Evolutionary conservation across 768 basidiomycete species (phyloP).

Genomic region (Peribolospora baueri): DNA sequence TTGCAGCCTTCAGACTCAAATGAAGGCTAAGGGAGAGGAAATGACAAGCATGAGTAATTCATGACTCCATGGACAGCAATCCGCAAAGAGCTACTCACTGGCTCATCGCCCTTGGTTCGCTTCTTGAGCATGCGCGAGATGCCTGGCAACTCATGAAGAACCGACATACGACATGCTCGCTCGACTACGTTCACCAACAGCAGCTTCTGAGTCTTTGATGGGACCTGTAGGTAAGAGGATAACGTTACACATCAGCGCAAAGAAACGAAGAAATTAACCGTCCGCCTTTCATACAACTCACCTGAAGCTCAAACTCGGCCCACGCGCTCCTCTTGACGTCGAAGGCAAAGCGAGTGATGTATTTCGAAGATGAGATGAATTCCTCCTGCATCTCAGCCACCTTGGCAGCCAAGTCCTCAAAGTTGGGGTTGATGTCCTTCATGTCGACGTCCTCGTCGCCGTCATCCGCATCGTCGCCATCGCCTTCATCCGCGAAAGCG

Average conservation of each 20-base stretch:
- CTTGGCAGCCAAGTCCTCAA: conserved; percentile 6
- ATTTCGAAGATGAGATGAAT: conserved; percentile 30
- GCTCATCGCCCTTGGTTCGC: conserved; percentile 28
- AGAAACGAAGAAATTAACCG: not conserved
- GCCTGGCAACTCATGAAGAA: conserved; percentile 70
- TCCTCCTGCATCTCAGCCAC: conserved; percentile 14
- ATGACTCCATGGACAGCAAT: not conserved
- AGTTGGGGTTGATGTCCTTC: not conserved
- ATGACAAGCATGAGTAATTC: not conserved
- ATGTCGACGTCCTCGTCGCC: conserved; percentile 10
- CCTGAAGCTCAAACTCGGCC: conserved; percentile 65
- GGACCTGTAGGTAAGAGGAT: conserved; percentile 34
- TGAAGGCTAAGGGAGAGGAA: conserved; percentile 21
- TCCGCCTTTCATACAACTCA: conserved; percentile 20
- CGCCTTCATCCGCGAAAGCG: conserved; percentile 26
- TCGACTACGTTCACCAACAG: conserved; percentile 84
- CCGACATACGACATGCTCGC: conserved; percentile 51
- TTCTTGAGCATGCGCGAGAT: conserved; percentile 48
- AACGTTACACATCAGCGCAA: conserved; percentile 1
- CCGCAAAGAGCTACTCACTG: conserved; percentile 8
- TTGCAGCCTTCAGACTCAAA: conserved; percentile 84
- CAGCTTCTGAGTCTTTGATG: conserved; percentile 67
- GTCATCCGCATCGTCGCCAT: conserved; percentile 20
- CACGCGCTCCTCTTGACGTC: conserved; percentile 21
- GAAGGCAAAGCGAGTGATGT: conserved; percentile 51